phyloP scores from a whole-genome alignment of 106 monocot genomes.

The Allium sativum region DNA sequence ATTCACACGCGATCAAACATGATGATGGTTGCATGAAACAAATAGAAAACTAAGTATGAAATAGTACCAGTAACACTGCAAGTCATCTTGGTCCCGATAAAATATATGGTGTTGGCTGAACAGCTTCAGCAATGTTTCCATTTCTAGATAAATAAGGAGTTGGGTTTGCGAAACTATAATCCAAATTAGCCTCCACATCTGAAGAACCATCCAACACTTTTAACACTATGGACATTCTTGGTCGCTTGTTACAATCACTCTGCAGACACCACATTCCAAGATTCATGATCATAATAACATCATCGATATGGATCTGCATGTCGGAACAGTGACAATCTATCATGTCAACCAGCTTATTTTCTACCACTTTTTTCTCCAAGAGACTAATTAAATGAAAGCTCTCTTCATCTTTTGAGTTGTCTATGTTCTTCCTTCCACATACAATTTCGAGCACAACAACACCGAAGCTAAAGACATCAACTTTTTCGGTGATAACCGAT shows the following conservation, averaged over 20 bases:
- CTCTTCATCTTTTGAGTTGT: constrained; percentile 2
- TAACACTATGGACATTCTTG: not conserved
- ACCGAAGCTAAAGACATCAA: constrained; percentile 13
- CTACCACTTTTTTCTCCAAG: not conserved
- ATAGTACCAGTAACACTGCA: too few species aligned
- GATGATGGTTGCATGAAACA: too few species aligned
- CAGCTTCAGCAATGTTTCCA: not conserved
- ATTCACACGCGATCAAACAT: too few species aligned
- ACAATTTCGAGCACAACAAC: constrained; percentile 13
- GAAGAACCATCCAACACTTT: not conserved
- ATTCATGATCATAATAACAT: not conserved
- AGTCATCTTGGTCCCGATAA: constrained; percentile 20
- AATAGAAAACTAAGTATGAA: too few species aligned
- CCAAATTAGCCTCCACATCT: not conserved
- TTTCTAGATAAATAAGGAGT: not conserved
- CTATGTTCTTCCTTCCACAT: constrained; percentile 13
- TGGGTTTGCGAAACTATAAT: not conserved
- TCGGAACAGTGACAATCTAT: not conserved
- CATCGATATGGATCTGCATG: not conserved
- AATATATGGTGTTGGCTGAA: not conserved
- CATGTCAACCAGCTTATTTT: not conserved
- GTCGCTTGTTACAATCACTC: not conserved
- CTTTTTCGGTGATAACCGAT: constrained; percentile 10
- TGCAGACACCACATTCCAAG: constrained; percentile 5
- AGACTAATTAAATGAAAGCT: constrained; percentile 6